Conservation (phyloP, 805 yeast species). For the Starmerella potacharoeniae region DNA sequence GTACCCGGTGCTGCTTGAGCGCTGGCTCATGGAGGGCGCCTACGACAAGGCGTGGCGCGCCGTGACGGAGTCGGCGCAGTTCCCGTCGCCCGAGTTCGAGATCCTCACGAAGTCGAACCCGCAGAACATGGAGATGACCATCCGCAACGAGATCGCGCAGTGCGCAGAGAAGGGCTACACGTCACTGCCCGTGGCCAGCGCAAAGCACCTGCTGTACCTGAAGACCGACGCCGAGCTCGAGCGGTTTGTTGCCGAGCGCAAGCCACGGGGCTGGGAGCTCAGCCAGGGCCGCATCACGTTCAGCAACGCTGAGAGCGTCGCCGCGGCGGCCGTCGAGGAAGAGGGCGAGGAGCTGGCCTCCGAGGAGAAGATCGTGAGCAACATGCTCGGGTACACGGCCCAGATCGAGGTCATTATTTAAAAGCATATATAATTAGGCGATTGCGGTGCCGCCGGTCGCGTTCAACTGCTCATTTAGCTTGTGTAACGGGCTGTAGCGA, state of each 20-base stretch:
- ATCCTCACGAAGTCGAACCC: conserved; percentile 53
- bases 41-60: conserved; percentile 83
- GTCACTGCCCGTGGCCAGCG: conserved; percentile 66
- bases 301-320: conserved; percentile 42
- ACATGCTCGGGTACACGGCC: conserved; percentile 75
- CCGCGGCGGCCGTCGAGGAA: conserved; percentile 33
- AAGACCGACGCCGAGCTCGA: conserved; percentile 44
- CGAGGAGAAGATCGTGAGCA: conserved; percentile 43
- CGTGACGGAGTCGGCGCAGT: conserved; percentile 42
- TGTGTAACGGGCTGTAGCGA: too few species aligned
- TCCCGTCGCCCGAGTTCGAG: conserved; percentile 58
- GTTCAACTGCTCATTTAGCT: too few species aligned
- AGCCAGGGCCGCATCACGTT: conserved; percentile 34
- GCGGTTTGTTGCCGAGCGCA: conserved; percentile 38
- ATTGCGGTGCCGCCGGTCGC: too few species aligned
- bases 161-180: conserved; percentile 72
- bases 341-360: conserved; percentile 33
- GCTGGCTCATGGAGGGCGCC: conserved; percentile 93
- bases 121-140: conserved; percentile 48
- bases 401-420: conserved; percentile 86
- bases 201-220: conserved; percentile 68
- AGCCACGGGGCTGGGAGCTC: conserved; percentile 47
- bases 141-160: conserved; percentile 74
- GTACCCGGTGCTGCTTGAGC: conserved; percentile 81
- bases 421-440: neutral